Evolutionary conservation across 805 yeast species (phyloP), one percentile per base, ranked within the genome.

Genomic region (Sugiyamaella boreocaroliniensis): DNA sequence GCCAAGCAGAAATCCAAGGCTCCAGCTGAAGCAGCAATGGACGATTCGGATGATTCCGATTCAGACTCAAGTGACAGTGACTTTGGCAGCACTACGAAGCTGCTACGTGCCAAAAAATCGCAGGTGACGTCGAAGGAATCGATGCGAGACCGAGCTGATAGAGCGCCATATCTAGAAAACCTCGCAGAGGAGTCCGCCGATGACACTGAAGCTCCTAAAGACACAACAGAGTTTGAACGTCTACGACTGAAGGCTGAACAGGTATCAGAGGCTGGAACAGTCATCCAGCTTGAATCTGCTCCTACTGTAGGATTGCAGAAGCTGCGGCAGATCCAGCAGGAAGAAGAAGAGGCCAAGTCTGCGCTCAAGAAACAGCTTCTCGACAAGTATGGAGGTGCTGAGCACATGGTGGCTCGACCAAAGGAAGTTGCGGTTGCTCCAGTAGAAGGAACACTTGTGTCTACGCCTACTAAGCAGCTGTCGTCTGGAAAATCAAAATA

Each of bases 131-230:
- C 32, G 41, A 45, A 12, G 40, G 19, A 26, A 49, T 66, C 78
- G 8, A 76, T 85, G 0, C 69, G 96, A 47, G 80, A 85, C 32
- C 65, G 90, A 50, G 85, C 82, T 55, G 96, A 89, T 62, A 80
- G 80, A 41, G 95, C 96, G n/a, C 67, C 80, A 56, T 80, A 88
- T 72, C 62, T 80, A 60, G 70, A 79, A 63, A 75, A 82, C 44
- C 68, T 79, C 10, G 71, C 74, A 55, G 66, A 77, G 7, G 72
- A 74, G 19, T 29, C 49, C n/a, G 26, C 49, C 5, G 37, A 32
- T 9, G 37, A 32, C n/a, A 32, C 37, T 2, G 37, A 32, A 32
- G 37, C 5, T 32, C n/a, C 10, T 11, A 32, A 32, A 14, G 5
- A 4, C n/a, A 10, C 37, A 14, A 78, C 77, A 16, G 78, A 78